These are phyloP conservation scores for Kwoniella shivajii DNA, from an alignment of 1,284 basidiomycete genomes.

Conservation along the genomic window DNA sequence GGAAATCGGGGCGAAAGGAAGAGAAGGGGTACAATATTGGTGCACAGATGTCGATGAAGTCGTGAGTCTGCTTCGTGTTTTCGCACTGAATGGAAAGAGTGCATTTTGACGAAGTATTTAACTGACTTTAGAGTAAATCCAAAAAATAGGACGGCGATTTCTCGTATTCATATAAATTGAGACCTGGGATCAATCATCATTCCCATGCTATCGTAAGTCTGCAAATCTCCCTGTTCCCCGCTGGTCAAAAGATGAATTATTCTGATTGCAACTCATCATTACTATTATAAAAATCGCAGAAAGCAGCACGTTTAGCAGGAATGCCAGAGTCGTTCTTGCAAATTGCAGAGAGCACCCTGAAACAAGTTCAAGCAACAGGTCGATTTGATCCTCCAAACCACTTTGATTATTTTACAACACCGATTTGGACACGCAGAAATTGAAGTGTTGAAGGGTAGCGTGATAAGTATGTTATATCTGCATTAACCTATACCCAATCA, in stretches of 20 bases:
- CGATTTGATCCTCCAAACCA: conserved; percentile 3
- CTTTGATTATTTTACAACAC: too few relatives aligned
- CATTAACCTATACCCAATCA: background rate
- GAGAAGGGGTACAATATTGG: conserved; percentile 71
- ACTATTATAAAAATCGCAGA: too few relatives aligned
- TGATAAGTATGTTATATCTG: too few relatives aligned
- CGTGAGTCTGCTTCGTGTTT: conserved; percentile 63
- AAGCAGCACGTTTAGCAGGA: conserved; percentile 81
- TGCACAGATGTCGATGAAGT: conserved; percentile 83
- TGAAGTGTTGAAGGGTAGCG: background rate
- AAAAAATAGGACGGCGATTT: conserved; percentile 67
- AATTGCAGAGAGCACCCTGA: conserved; percentile 34
- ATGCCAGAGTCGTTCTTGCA: conserved; percentile 63
- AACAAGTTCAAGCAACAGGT: conserved; percentile 16
- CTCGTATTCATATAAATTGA: conserved; percentile 78
- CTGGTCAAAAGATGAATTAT: background rate
- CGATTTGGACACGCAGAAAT: background rate
- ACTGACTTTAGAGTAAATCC: too few relatives aligned
- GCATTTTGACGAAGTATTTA: too few relatives aligned
- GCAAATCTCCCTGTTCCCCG: background rate
- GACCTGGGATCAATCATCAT: conserved; percentile 81
- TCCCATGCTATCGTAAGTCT: conserved; percentile 79
- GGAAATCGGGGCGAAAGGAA: conserved; percentile 18
- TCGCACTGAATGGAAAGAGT: background rate
- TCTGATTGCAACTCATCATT: background rate